Evolutionary conservation across 495 filamentous ascomycete genomes (phyloP), one percentile per base, ranked within the genome.

Genomic region (Hypoxylon lienhwacheense): DNA sequence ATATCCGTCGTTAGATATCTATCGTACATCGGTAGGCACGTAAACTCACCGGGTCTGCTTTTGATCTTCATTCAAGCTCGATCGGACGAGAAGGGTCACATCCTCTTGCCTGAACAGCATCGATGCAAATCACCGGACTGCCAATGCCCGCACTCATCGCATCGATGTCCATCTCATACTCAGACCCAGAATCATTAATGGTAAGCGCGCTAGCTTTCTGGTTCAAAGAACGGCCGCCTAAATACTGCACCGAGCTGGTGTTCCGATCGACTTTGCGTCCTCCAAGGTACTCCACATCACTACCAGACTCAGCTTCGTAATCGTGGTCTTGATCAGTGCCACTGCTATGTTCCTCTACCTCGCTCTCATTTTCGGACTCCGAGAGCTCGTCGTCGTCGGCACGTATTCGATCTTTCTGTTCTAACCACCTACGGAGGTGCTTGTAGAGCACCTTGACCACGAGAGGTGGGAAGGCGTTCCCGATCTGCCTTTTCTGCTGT

Each of bases 391-490:
- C 47, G 16, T 47, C 47, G 1, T 42, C 12, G 0, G 58, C 39
- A 42, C 49, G 22, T 20, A 69, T 51, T 4, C 40, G 71, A 60
- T 93, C 89, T 0, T 77, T 77, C 22, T 73, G 65, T 39, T 82
- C 74, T 17, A 93, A 58, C 32, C 79, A 78, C 21, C 66, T 72
- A 16, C 72, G 70, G 1, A 91, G 71, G 46, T 84, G 79, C 19
- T 69, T 53, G 57, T 85, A 87, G 0, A 95, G 47, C 0, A 76
- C 73, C 31, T 77, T 70, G 0, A 84, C 85, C 0, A 90, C 69
- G 4, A 68, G 53, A 0, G 91, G 84, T 0, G 90, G 88, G 5
- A 95, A 89, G 0, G 90, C 89, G 65, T 97, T 97, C 0, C 92
- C 92, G 53, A 96, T 88, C 63, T 93, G 89, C 56, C 77, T 85